phyloP scores from a whole-genome alignment of 306 rosid species.

The Inga oerstediana region DNA sequence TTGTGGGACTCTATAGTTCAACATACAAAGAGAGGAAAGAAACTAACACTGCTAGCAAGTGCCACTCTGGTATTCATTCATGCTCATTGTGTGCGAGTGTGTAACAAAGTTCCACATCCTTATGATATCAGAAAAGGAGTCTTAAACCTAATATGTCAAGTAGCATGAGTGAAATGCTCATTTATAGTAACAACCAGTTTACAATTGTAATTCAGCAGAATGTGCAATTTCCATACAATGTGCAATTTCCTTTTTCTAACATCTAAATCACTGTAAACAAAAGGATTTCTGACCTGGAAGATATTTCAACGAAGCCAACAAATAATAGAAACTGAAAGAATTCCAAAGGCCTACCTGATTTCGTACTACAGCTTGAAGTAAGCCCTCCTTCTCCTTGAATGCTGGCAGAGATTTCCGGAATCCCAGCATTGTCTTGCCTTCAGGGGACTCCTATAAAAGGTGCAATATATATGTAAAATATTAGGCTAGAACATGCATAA shows the following conservation, averaged over 20 bases:
- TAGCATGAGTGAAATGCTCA: background rate
- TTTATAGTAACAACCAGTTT: background rate
- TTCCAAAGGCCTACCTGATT: conserved; percentile 65
- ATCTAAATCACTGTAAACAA: conserved; percentile 3
- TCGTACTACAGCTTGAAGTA: conserved; percentile 71
- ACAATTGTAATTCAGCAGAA: background rate
- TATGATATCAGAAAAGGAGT: background rate
- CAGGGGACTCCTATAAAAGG: conserved; percentile 67
- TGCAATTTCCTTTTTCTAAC: conserved; percentile 16
- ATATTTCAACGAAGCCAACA: conserved; percentile 21
- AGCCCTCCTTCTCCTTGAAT: conserved; percentile 75
- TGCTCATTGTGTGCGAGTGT: background rate
- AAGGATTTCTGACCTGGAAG: conserved; percentile 11
- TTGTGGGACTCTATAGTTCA: too few species aligned
- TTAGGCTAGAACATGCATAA: conserved; percentile 16
- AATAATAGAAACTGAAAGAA: background rate
- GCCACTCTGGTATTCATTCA: background rate
- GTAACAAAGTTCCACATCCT: conserved; percentile 16
- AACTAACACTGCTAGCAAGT: background rate
- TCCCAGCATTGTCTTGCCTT: conserved; percentile 79
- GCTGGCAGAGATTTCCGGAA: conserved; percentile 87
- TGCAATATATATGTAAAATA: conserved; percentile 5
- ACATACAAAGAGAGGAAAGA: too few species aligned
- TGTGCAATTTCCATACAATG: background rate
- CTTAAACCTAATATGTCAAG: background rate